Evolutionary conservation across 2,329 filamentous ascomycete species (phyloP), one percentile per base, ranked within the genome.

Genomic region (Clarireedia paspali): DNA sequence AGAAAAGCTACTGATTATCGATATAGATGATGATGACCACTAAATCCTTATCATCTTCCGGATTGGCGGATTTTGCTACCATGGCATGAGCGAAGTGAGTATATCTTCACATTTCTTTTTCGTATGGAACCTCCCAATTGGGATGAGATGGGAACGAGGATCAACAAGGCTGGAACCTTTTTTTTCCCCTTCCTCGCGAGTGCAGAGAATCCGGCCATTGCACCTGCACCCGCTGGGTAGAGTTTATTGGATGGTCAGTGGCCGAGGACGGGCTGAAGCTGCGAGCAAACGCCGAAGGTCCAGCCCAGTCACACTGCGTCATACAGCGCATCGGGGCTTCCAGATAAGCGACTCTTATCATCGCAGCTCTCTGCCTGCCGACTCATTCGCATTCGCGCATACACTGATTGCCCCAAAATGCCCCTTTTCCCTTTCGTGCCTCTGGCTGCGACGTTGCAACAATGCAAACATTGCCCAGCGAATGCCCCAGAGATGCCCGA

Each of bases 321-420:
- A 17, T 44, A 44, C 40, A 42, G 36, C 26, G 23, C 17, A 48
- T 34, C 17, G 26, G 27, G 6, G 23, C 42, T 23, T 6, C 17
- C 38, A 44, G 53, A 55, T 55, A 55, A 55, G 53, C 53, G 46
- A 55, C 10, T 10, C 47, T 50, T 55, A 50, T 50, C 53, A 36
- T 17, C 9, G 20, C 24, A 20, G 26, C 27, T 30, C 24, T 26
- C 42, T 36, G 40, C 40, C 30, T 34, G 5, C 30, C 10, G 27
- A 20, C 20, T 20, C 20, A 20, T 20, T 20, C 27, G 47, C 42
- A 10, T 17, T 27, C n/a, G n/a, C 3, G 17, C 9, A n/a, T 15
- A n/a, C 38, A 17, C 6, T 36, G 38, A 26, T 50, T 44, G 36
- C 36, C 39, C 47, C 38, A 48, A 34, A 26, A 30, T 17, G 24